Base-by-base conservation (phyloP, 73 alveolate species). In the Paramecium biaurelia region DNA sequence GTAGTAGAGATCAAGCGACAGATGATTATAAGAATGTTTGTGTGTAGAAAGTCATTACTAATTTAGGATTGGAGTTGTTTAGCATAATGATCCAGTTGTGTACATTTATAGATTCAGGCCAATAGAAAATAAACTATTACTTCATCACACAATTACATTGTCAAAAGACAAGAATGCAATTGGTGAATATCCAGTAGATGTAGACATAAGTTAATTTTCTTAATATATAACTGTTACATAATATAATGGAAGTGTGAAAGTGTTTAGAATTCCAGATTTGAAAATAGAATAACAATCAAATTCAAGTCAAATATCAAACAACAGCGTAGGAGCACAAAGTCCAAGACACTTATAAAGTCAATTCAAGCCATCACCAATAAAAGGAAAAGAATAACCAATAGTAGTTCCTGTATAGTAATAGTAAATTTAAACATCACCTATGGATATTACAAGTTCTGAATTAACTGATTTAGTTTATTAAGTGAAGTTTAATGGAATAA, bases 241-340 rank as follows among this genome's bases (percentile, higher is more conserved):
- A 23, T 89, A 89, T 70, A 89, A 89, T 89, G 94, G 94, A 18
- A 47, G 43, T 41, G 90, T 89, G 2, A 58, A 43, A 28, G 74
- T 89, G 26, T 89, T 41, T 70, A 41, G 74, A 14, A 89, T 89
- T 9, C 94, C 94, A 24, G 94, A 89, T 45, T 63, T 82, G 5
- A 41, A 79, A 42, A 45, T 79, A 8, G 76, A 41, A 7, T 14
- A 79, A n/a, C 35, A 74, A 41, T 21, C 87, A 12, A 63, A 63
- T 24, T 63, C 84, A 63, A 63, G 84, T 24, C 21, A 63, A 63
- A 63, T 63, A 63, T 63, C 84, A 63, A 63, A 7, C 11, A 63
- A 63, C 12, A 63, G 84, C 26, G 84, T 63, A 1, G 84, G 84
- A 14, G 84, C 84, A 2, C 45, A 63, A 7, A 63, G 84, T 32